A percentile compares a stretch with the other conserved stretches of the same genome.
phyloP scores from a whole-genome alignment of 2,329 filamentous ascomycete genomes.

The Penicillium janthinellum region DNA sequence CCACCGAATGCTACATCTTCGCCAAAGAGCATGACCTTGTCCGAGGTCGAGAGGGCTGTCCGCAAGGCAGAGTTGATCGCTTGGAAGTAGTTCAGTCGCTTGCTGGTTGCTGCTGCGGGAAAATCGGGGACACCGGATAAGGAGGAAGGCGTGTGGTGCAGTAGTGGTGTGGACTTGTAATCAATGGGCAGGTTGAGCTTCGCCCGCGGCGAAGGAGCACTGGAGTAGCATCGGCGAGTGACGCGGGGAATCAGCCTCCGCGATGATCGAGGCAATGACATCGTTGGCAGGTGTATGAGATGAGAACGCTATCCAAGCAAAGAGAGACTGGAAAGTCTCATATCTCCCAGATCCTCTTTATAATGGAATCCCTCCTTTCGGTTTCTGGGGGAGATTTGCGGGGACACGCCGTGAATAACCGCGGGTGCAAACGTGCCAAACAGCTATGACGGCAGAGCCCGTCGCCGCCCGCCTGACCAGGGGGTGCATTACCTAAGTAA shows the following conservation, averaged over 20 bases:
- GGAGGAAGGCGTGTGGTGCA: constrained; percentile 75
- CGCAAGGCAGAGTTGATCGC: constrained; percentile 88
- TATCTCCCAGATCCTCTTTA: constrained; percentile 13
- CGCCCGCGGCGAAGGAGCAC: constrained; percentile 49
- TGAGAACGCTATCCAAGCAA: neutral
- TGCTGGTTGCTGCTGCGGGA: constrained; percentile 69
- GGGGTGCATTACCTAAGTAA: neutral
- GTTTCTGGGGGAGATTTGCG: constrained; percentile 26
- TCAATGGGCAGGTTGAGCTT: constrained; percentile 84
- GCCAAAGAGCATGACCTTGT: constrained; percentile 86
- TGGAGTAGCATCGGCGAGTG: constrained; percentile 48
- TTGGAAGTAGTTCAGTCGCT: constrained; percentile 90
- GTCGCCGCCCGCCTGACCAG: neutral
- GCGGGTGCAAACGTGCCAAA: constrained; percentile 25
- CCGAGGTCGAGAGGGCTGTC: constrained; percentile 78
- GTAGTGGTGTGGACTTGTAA: constrained; percentile 77
- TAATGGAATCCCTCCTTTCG: constrained; percentile 10
- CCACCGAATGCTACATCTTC: constrained; percentile 97
- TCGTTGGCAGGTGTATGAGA: neutral
- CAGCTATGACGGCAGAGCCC: constrained; percentile 12
- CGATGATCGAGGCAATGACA: constrained; percentile 21
- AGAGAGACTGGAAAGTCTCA: constrained; percentile 1
- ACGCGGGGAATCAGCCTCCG: constrained; percentile 20
- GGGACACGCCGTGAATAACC: constrained; percentile 33
- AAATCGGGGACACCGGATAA: constrained; percentile 74